Base-by-base conservation (phyloP, 169 alveolate genomes). In the Plasmodium yoelii region DNA sequence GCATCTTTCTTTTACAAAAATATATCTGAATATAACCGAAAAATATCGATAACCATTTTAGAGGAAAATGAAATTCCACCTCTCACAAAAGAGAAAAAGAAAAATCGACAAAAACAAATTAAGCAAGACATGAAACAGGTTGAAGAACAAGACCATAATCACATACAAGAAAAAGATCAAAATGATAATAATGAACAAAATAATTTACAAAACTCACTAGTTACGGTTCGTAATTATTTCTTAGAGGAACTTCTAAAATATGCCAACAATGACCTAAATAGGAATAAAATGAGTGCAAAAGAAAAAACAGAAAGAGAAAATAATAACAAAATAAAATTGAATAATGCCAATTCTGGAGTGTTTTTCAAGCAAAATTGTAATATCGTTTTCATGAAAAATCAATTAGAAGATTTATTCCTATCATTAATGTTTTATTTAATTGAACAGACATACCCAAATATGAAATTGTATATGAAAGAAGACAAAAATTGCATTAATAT, bases 401-500 rank as follows among this genome's bases (percentile, higher is more conserved):
- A 70, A 19, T 22, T 86, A 44, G 87, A 86, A 86, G 91, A 86
- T 39, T 39, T 86, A 44, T 86, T 86, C 55, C 42, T 86, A 26
- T 69, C 70, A 63, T 60, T 56, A 19, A 60, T 86, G 71, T 57
- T 42, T 59, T 46, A 59, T 47, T 53, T 86, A 46, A 86, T 86
- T 28, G 75, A 47, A 13, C 42, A 18, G 42, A 57, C 28, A 2
- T 70, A 44, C 28, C 7, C 57, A 44, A 73, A 57, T 86, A 51
- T 86, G 49, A 68, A 86, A 55, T 26, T 46, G 59, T 19, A 44
- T 61, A 53, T 86, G 57, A 55, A 86, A 56, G 87, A 70, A 39
- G 73, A 86, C 60, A 60, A 86, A 46, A 42, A 59, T 10, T 47
- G 53, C n/a, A 28, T 69, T 47, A 34, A 68, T 10, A 53, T 86